Percentiles rank a stretch among this genome's conserved stretches.
Evolutionary conservation across 1,284 basidiomycete genomes (phyloP).

Genomic region (Schizopora paradoxa): DNA sequence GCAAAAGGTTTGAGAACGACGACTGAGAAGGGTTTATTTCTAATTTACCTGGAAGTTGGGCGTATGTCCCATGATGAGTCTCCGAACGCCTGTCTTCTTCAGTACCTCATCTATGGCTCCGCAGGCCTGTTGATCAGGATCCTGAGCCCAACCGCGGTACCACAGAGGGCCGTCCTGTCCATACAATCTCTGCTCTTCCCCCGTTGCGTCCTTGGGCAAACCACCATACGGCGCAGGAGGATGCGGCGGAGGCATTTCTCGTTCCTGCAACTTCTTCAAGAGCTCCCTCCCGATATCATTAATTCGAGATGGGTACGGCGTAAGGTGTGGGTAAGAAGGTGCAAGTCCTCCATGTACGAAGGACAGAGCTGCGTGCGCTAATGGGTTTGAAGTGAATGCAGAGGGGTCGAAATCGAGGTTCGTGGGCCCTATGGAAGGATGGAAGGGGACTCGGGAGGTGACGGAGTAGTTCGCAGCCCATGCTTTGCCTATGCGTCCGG

Average conservation of each 20-base stretch:
- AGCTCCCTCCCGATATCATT: slow-evolving; percentile 68
- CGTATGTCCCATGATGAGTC: slow-evolving; percentile 94
- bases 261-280: slow-evolving; percentile 57
- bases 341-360: slow-evolving; percentile 88
- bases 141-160: slow-evolving; percentile 86
- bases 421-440: slow-evolving; percentile 55
- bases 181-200: slow-evolving; percentile 69
- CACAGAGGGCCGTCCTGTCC: slow-evolving; percentile 76
- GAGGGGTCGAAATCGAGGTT: slow-evolving; percentile 18
- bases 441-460: slow-evolving; percentile 75
- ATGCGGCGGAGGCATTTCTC: slow-evolving; percentile 62
- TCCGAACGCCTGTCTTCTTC: slow-evolving; percentile 66
- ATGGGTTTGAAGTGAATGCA: slow-evolving; percentile 36
- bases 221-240: slow-evolving; percentile 78
- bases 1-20: slow-evolving; percentile 5
- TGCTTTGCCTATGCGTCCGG: slow-evolving; percentile 74
- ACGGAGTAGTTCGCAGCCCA: slow-evolving; percentile 88
- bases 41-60: slow-evolving; percentile 70
- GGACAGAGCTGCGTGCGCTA: slow-evolving; percentile 72
- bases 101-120: slow-evolving; percentile 64
- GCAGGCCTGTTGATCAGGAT: slow-evolving; percentile 67
- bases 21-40: slow-evolving; percentile 7
- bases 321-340: slow-evolving; percentile 63
- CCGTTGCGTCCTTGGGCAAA: slow-evolving; percentile 60
- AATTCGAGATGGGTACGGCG: slow-evolving; percentile 77